Conservation (phyloP, 176 grass and related monocot genomes). For the Raddia distichophylla region DNA sequence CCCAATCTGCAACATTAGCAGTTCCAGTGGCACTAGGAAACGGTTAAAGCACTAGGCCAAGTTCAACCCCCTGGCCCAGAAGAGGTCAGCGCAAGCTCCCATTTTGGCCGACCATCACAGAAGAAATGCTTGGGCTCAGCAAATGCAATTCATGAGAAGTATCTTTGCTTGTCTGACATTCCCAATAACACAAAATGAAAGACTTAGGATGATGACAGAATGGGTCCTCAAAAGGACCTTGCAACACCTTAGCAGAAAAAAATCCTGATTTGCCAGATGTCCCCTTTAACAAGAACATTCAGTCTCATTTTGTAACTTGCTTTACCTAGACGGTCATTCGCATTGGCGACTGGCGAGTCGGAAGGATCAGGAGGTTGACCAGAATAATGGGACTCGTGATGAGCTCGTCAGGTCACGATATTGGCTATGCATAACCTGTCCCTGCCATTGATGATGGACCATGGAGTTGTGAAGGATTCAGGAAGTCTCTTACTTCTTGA, state of each 20-base stretch:
- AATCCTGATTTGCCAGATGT: not conserved
- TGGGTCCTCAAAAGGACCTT: not conserved
- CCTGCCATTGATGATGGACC: constrained; percentile 25
- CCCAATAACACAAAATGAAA: not conserved
- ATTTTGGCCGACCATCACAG: constrained; percentile 14
- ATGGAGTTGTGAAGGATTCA: constrained; percentile 24
- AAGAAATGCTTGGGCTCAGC: constrained; percentile 14
- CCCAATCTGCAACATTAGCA: not conserved
- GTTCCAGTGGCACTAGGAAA: constrained; percentile 33
- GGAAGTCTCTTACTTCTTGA: constrained; percentile 34
- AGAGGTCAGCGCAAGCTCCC: constrained; percentile 22
- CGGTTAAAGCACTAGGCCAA: constrained; percentile 22
- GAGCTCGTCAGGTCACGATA: constrained; percentile 24
- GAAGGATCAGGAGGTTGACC: constrained; percentile 30
- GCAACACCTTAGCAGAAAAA: not conserved
- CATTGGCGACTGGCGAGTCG: not conserved
- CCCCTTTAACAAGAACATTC: not conserved
- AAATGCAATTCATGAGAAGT: not conserved
- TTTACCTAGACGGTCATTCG: not conserved
- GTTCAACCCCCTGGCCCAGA: not conserved
- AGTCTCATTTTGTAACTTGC: constrained; percentile 7
- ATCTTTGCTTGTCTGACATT: not conserved
- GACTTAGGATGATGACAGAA: not conserved
- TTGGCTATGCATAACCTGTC: constrained; percentile 26
- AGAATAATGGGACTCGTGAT: not conserved